Evolutionary conservation across 805 yeast genomes (phyloP).

Genomic region (Candida incommunis): DNA sequence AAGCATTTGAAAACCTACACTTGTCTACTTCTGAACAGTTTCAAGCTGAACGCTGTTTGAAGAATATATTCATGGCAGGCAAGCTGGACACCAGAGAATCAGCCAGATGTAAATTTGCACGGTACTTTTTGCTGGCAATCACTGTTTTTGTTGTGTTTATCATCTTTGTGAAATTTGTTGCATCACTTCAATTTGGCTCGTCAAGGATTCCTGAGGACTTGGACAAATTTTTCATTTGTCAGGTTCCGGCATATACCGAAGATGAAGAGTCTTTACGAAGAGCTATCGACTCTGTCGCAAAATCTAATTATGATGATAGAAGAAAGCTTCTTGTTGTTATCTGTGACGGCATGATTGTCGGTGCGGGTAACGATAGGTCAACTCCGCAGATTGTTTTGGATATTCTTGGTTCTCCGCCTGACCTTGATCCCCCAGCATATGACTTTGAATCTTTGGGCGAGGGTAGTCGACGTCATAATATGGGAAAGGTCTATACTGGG

Average conservation of each 20-base stretch:
- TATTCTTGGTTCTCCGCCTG: conserved; percentile 38
- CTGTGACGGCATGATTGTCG: conserved; percentile 50
- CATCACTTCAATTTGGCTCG: conserved; percentile 26
- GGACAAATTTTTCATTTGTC: conserved; percentile 26
- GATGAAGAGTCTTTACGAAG: conserved; percentile 40
- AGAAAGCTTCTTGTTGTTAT: conserved; percentile 41
- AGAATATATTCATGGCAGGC: conserved; percentile 27
- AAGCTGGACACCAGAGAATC: conserved; percentile 27
- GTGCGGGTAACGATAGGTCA: conserved; percentile 43
- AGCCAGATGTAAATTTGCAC: conserved; percentile 24
- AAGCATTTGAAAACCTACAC: conserved; percentile 14
- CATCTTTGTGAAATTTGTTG: conserved; percentile 24
- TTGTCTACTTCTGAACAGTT: conserved; percentile 12
- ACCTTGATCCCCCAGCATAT: conserved; percentile 37
- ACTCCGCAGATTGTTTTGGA: conserved; percentile 45
- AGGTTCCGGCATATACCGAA: conserved; percentile 48
- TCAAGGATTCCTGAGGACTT: conserved; percentile 24
- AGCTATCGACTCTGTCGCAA: conserved; percentile 44
- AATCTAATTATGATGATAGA: conserved; percentile 44
- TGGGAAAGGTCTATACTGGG: conserved; percentile 49
- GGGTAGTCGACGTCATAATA: conserved; percentile 47
- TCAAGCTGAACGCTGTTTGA: conserved; percentile 22
- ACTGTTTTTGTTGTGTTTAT: conserved; percentile 24
- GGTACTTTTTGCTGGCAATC: conserved; percentile 27
- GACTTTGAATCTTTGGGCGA: conserved; percentile 46